Percentiles rank a stretch among this genome's conserved stretches.
phyloP scores from a whole-genome alignment of 2,329 filamentous ascomycete genomes.

The Tolypocladium guangdongense region DNA sequence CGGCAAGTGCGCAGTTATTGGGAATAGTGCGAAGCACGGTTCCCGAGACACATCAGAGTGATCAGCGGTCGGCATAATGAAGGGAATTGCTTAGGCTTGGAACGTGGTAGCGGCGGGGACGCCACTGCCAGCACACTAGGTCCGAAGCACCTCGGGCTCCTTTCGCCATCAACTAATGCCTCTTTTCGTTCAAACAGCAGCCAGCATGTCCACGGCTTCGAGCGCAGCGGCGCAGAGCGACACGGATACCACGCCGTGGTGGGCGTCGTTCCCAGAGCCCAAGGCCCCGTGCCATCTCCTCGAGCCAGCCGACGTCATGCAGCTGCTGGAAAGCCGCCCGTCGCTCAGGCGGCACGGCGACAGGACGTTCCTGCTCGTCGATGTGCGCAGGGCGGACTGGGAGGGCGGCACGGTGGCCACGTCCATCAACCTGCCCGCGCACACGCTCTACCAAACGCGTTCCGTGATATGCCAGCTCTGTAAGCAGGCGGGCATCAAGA shows the following conservation, averaged over 20 bases:
- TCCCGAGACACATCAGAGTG: not conserved
- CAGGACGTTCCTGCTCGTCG: slow-evolving; percentile 35
- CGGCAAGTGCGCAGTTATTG: not conserved
- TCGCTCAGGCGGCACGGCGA: slow-evolving; percentile 14
- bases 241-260: slow-evolving; percentile 21
- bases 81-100: not conserved
- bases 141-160: too few species aligned
- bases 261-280: slow-evolving; percentile 31
- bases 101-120: not conserved
- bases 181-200: not conserved
- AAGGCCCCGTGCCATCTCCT: slow-evolving; percentile 25
- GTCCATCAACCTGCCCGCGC: slow-evolving; percentile 47
- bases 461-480: slow-evolving; percentile 36
- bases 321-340: slow-evolving; percentile 26
- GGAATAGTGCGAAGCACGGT: not conserved
- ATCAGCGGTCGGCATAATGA: not conserved
- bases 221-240: slow-evolving; percentile 1
- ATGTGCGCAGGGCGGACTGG: slow-evolving; percentile 42
- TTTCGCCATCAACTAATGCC: not conserved
- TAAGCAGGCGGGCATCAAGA: slow-evolving; percentile 35
- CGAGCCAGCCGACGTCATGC: slow-evolving; percentile 27
- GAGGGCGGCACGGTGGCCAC: slow-evolving; percentile 48
- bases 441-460: slow-evolving; percentile 40
- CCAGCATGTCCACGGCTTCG: not conserved
- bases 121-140: not conserved